Conservation (phyloP, 2,329 filamentous ascomycete genomes). For the Xenosphaeropsis pyriputrescens region DNA sequence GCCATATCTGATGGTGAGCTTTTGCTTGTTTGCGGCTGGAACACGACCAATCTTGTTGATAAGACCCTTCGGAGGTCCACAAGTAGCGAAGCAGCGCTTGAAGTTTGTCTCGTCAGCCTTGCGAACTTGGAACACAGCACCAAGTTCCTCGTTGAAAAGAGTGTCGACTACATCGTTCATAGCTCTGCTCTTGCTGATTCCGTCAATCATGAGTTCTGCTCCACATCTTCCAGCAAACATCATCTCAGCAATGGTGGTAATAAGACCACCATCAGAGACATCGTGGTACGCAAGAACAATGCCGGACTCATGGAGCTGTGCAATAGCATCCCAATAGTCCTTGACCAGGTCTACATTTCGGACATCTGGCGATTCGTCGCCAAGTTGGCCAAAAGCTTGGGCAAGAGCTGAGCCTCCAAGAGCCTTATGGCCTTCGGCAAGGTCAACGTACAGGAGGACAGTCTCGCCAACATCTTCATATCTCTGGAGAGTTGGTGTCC, state of each 20-base stretch:
- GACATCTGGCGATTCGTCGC: constrained; percentile 74
- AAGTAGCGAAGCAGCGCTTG: constrained; percentile 80
- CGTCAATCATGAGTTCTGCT: constrained; percentile 71
- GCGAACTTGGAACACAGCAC: constrained; percentile 88
- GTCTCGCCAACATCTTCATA: constrained; percentile 82
- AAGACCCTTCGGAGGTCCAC: constrained; percentile 66
- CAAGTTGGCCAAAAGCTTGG: constrained; percentile 77
- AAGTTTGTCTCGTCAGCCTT: constrained; percentile 75
- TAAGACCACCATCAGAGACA: constrained; percentile 79
- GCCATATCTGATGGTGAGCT: constrained; percentile 60
- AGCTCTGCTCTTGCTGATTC: constrained; percentile 45
- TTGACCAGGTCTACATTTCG: constrained; percentile 67
- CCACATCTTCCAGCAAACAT: constrained; percentile 94
- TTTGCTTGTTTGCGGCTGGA: constrained; percentile 53
- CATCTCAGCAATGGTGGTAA: constrained; percentile 91
- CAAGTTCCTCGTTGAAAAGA: constrained; percentile 92
- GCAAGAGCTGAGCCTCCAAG: constrained; percentile 85
- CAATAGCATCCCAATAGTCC: constrained; percentile 83
- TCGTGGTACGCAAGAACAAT: constrained; percentile 91
- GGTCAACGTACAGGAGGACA: constrained; percentile 78
- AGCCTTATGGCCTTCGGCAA: constrained; percentile 66
- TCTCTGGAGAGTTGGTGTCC: constrained; percentile 80
- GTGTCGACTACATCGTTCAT: constrained; percentile 51
- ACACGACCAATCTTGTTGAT: constrained; percentile 77
- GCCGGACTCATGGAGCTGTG: constrained; percentile 47